Evolutionary conservation across 345 rosid species (phyloP), one percentile per base, ranked within the genome.

Genomic region (Linum usitatissimum): DNA sequence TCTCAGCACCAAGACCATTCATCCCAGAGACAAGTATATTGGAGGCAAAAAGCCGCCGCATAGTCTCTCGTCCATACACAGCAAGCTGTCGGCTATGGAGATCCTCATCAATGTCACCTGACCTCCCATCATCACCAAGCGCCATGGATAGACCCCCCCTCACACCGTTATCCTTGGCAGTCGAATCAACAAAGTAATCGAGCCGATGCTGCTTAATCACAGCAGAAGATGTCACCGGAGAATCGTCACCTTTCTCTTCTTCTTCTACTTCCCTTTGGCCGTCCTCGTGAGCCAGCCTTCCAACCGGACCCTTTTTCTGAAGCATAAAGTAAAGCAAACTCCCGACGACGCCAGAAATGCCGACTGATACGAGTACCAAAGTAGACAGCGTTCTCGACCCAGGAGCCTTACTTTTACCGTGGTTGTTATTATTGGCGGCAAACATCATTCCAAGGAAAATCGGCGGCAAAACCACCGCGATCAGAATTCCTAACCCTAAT

Each of bases 21-120:
- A 90, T 74, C 79, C 99, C 99, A 0, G 99, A 90, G 61, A 94
- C 75, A 34, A 94, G 95, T 34, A 94, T 78, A 56, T 81, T 82
- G 0, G 99, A 94, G 3, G 95, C 99, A 54, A 94, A 94, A 71
- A 94, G 95, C 55, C 93, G 84, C 49, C 87, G 81, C 97, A 94
- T 94, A 4, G 99, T 90, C 78, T 94, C 99, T 1, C 99, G 95
- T 28, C 99, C 99, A 42, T 93, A 93, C 36, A 93, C 99, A 0
- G 99, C 99, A 23, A 94, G 99, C 89, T 94, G 99, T 51, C 99
- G 72, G 73, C 99, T 94, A 76, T 94, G 97, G 36, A 94, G 87
- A 81, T 94, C 99, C 73, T 90, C 99, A 68, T 94, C 97, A 66
- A 94, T 94, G 59, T 86, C 96, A 17, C 73, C 66, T 55, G 76